Base-by-base conservation (phyloP, 805 yeast genomes). In the Sungouiozyma intestinalis region DNA sequence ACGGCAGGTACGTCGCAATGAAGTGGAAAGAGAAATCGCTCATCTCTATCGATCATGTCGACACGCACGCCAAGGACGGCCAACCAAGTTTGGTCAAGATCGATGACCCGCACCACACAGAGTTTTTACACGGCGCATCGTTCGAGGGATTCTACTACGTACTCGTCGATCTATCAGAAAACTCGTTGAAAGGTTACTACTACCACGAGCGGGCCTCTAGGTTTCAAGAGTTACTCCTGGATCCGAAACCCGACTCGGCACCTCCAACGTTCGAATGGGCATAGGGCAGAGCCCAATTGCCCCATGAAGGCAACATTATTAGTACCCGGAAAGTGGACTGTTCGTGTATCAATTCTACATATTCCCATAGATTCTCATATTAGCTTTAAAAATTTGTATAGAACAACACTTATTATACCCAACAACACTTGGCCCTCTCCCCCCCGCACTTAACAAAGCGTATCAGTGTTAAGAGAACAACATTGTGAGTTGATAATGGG, bases 1-100 rank as follows among this genome's bases (percentile, higher is more conserved):
- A 63, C 39, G 64, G 67, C 46, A 70, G 75, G 42, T 71, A 67
- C 53, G 62, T 87, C 7, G 86, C 77, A 57, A 87, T 86, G 95
- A 71, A 95, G 50, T 86, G 96, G 96, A 86, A 86, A 63, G 96
- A 86, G 60, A 74, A 79, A 52, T 86, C 85, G 55, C 63, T 86
- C 45, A 79, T 83, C 14, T 94, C 94, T 11, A 24, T 24, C 29
- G 29, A 24, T 24, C 29, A 24, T 11, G 11, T 24, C 29, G 29
- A 24, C 11, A 24, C 9, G 9, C 9, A 24, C 11, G 29, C 29
- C 6, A 11, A 11, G 11, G 29, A 24, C 29, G 29, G 9, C 11
- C 29, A 6, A 11, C 11, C 11, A 11, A 24, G 29, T 24, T 11
- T 24, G 6, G 29, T 24, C 29, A 24, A 6, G 9, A 6, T 24